Percentiles rank a stretch among this genome's conserved stretches.
Conservation (phyloP, 495 filamentous ascomycete genomes). For the Podospora conica region DNA sequence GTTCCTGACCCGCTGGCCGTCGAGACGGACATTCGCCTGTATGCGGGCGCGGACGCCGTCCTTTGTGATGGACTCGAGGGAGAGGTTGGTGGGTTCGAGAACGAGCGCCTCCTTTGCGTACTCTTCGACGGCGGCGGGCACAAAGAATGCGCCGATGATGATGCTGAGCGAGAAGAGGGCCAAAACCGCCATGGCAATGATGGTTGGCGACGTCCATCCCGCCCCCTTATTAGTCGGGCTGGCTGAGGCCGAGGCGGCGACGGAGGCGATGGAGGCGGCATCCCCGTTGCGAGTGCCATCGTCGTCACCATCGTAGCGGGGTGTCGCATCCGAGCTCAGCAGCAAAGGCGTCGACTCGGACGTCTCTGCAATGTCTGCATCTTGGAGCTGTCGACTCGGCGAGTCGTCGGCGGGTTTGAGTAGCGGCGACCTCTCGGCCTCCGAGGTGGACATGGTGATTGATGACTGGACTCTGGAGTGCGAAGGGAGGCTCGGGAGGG, state of each 20-base stretch:
- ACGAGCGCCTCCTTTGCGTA: slow-evolving; percentile 79
- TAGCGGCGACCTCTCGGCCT: slow-evolving; percentile 32
- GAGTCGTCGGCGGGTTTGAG: slow-evolving; percentile 32
- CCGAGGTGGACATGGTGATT: slow-evolving; percentile 41
- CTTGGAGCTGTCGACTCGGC: slow-evolving; percentile 21
- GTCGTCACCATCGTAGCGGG: slow-evolving; percentile 43
- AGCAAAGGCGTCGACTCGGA: slow-evolving; percentile 53
- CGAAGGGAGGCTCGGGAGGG: not conserved
- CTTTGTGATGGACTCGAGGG: slow-evolving; percentile 73
- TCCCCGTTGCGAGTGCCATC: slow-evolving; percentile 30
- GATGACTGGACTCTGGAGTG: not conserved
- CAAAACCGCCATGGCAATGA: slow-evolving; percentile 40
- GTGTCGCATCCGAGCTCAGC: slow-evolving; percentile 31
- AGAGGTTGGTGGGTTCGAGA: slow-evolving; percentile 72
- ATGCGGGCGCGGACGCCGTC: slow-evolving; percentile 71
- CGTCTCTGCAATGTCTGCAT: slow-evolving; percentile 20
- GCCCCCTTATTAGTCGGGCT: slow-evolving; percentile 23
- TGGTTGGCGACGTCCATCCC: slow-evolving; percentile 40
- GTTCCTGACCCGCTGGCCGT: slow-evolving; percentile 65
- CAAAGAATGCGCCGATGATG: slow-evolving; percentile 63
- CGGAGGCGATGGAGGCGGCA: slow-evolving; percentile 26
- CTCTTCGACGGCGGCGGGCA: slow-evolving; percentile 70
- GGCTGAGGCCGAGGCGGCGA: slow-evolving; percentile 12
- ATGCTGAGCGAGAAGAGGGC: slow-evolving; percentile 37
- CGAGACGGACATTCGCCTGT: slow-evolving; percentile 71